A percentile compares a stretch with the other conserved stretches of the same genome.
Conservation (phyloP, 768 basidiomycete genomes). For the Thelephora aurantiotincta region DNA sequence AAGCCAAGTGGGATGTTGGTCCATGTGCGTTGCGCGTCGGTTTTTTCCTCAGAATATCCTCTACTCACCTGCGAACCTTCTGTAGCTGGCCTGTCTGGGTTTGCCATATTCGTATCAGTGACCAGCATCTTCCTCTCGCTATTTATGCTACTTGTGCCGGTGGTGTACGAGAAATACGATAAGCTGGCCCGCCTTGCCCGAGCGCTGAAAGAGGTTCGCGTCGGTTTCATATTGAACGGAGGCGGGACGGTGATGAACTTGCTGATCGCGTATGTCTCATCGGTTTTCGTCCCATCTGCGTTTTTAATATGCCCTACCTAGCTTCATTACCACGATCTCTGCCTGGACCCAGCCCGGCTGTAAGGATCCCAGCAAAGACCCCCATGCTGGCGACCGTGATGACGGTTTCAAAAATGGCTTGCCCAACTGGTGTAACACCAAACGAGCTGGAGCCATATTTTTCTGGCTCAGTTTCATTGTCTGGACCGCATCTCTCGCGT, state of each 20-base stretch:
- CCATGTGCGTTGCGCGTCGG: slow-evolving; percentile 49
- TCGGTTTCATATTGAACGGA: slow-evolving; percentile 71
- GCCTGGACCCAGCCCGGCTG: slow-evolving; percentile 87
- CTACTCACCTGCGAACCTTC: background rate
- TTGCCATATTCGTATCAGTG: slow-evolving; percentile 72
- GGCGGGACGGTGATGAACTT: slow-evolving; percentile 51
- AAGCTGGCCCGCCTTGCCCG: slow-evolving; percentile 64
- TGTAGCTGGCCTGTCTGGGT: slow-evolving; percentile 77
- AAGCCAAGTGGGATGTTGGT: slow-evolving; percentile 71
- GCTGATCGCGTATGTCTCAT: slow-evolving; percentile 55
- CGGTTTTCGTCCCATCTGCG: slow-evolving; percentile 3
- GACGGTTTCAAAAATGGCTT: slow-evolving; percentile 54
- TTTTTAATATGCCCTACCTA: slow-evolving; percentile 15
- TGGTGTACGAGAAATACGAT: slow-evolving; percentile 78
- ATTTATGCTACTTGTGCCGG: slow-evolving; percentile 66
- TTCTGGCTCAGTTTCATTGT: slow-evolving; percentile 74
- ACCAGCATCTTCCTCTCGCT: slow-evolving; percentile 57
- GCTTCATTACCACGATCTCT: slow-evolving; percentile 65
- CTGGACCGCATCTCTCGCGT: slow-evolving; percentile 57
- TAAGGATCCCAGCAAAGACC: slow-evolving; percentile 73
- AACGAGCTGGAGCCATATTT: slow-evolving; percentile 82
- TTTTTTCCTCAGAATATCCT: background rate
- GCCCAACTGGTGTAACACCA: slow-evolving; percentile 79
- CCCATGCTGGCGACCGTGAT: slow-evolving; percentile 50
- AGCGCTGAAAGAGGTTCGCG: slow-evolving; percentile 70